Conservation (phyloP, 2,329 filamentous ascomycete genomes). For the Xylariaceae sp. region DNA sequence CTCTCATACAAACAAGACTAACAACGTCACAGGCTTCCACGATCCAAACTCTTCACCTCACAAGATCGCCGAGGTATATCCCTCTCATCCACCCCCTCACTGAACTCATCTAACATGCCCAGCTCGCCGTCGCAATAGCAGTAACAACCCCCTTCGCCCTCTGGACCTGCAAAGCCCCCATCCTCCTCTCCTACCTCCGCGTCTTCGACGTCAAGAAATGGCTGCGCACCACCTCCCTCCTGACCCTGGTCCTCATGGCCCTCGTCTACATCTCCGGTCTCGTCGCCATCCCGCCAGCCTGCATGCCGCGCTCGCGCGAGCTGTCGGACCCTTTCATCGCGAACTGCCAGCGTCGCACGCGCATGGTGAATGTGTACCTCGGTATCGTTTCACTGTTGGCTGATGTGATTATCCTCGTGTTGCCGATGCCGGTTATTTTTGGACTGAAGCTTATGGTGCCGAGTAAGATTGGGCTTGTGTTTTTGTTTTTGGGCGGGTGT, state of each 20-base stretch:
- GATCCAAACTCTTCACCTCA: constrained; percentile 8
- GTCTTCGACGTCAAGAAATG: constrained; percentile 19
- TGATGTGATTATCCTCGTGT: constrained; percentile 17
- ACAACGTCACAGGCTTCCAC: constrained; percentile 14
- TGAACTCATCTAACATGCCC: neutral
- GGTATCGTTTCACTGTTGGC: constrained; percentile 13
- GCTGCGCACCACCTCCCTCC: constrained; percentile 10
- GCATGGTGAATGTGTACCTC: constrained; percentile 13
- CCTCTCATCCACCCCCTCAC: too few relatives aligned
- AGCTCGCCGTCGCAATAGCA: constrained; percentile 16
- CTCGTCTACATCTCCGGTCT: constrained; percentile 8
- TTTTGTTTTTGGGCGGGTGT: constrained; percentile 17
- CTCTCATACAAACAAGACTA: neutral
- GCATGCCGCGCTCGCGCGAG: constrained; percentile 11
- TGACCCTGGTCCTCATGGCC: constrained; percentile 11
- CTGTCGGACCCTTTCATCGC: constrained; percentile 9
- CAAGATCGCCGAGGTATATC: constrained; percentile 13
- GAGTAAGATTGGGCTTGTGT: constrained; percentile 14
- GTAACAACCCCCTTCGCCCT: constrained; percentile 11
- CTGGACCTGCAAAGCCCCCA: constrained; percentile 20
- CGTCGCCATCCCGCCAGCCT: constrained; percentile 10
- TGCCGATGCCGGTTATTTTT: constrained; percentile 18
- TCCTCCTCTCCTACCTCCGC: constrained; percentile 18
- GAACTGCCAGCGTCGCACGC: constrained; percentile 12
- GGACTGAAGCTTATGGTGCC: constrained; percentile 13